Evolutionary conservation across 2,329 filamentous ascomycete species (phyloP).

Genomic region (Dryadomyces sulphureus): DNA sequence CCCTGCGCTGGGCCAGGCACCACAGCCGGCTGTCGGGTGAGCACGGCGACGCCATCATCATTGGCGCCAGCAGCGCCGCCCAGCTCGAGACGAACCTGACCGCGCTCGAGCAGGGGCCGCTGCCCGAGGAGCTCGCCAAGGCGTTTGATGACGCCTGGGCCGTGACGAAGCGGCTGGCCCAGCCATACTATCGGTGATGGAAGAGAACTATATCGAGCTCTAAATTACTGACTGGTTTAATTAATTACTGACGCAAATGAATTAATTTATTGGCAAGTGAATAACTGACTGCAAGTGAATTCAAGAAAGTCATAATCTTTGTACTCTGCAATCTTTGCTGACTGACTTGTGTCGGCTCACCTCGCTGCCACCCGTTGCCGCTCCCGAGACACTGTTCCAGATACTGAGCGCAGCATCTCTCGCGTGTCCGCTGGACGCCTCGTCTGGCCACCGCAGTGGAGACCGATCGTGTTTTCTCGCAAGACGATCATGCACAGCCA

Average conservation of each 20-base stretch:
- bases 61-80: constrained; percentile 19
- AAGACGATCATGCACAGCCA: not conserved
- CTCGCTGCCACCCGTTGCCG: too few relatives aligned
- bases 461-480: not conserved
- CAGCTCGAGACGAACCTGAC: constrained; percentile 22
- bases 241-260: too few relatives aligned
- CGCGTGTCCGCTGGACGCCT: not conserved
- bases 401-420: not conserved
- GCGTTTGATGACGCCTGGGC: constrained; percentile 61
- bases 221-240: too few relatives aligned
- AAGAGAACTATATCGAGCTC: not conserved
- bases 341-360: too few relatives aligned
- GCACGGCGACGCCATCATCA: constrained; percentile 21
- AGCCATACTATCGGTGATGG: constrained; percentile 8
- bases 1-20: constrained; percentile 24
- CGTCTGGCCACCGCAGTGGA: too few relatives aligned
- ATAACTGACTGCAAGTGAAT: too few relatives aligned
- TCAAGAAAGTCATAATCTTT: too few relatives aligned
- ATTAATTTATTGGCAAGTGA: too few relatives aligned
- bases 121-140: constrained; percentile 21
- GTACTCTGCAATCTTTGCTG: too few relatives aligned
- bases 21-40: constrained; percentile 19
- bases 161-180: constrained; percentile 33
- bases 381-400: not conserved
- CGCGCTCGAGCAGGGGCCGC: constrained; percentile 22